These are phyloP conservation scores for Tanozyma kutaoensis DNA, from an alignment of 805 yeast species.

Conservation along the genomic window DNA sequence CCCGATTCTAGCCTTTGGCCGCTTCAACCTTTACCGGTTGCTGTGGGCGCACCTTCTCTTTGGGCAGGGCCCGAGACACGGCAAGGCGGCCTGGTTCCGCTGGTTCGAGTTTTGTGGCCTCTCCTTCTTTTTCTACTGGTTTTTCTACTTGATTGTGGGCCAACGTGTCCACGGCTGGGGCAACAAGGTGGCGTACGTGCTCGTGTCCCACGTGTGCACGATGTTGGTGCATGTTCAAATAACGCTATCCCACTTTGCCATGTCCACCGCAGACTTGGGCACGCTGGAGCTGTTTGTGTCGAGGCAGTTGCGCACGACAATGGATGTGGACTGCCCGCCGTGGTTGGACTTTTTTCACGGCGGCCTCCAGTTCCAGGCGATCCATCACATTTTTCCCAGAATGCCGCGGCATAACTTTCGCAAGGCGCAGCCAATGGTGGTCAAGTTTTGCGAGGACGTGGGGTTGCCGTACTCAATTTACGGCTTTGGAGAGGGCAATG, in stretches of 20 bases:
- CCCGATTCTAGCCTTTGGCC: conserved; percentile 68
- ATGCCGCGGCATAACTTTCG: conserved; percentile 82
- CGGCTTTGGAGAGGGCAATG: conserved; percentile 73
- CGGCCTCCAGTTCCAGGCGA: conserved; percentile 83
- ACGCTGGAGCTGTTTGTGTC: conserved; percentile 66
- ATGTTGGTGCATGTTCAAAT: conserved; percentile 93
- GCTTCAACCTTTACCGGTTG: conserved; percentile 72
- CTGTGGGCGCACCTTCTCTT: conserved; percentile 65
- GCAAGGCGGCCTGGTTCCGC: conserved; percentile 79
- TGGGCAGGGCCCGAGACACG: conserved; percentile 72
- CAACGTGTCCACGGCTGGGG: conserved; percentile 38
- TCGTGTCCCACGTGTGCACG: conserved; percentile 68
- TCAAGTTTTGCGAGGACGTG: conserved; percentile 61
- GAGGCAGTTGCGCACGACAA: conserved; percentile 77
- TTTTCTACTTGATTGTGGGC: conserved; percentile 49
- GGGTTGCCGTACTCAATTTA: conserved; percentile 75
- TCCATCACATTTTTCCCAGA: conserved; percentile 83
- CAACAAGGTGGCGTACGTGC: conserved; percentile 43
- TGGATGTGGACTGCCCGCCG: conserved; percentile 90
- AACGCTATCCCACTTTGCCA: conserved; percentile 81
- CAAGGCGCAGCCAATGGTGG: conserved; percentile 55
- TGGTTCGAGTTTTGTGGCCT: conserved; percentile 67
- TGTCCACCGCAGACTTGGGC: conserved; percentile 85
- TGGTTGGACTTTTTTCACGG: conserved; percentile 91
- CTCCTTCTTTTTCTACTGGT: conserved; percentile 66